These are phyloP conservation scores for Caryopteris hybrid DNA, from an alignment of 305 asterid genomes.

Conservation along the genomic window DNA sequence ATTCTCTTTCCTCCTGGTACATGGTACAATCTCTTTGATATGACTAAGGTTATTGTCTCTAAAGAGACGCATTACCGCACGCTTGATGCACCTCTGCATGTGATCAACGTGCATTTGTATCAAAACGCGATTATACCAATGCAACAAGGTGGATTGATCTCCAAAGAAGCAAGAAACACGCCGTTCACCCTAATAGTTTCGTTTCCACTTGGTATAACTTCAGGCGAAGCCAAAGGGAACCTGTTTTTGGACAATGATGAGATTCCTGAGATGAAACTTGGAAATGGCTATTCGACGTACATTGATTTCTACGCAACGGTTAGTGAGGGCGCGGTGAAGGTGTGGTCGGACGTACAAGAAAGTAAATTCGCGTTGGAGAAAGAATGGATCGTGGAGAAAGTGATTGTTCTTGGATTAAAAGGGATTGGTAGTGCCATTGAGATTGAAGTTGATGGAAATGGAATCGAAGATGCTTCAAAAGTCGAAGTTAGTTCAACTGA, in stretches of 20 bases:
- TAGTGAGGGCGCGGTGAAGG: conserved; percentile 40
- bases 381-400: conserved; percentile 71
- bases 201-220: conserved; percentile 52
- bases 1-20: conserved; percentile 68
- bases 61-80: conserved; percentile 42
- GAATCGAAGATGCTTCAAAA: conserved; percentile 32
- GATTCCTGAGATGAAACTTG: conserved; percentile 72
- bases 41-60: conserved; percentile 56
- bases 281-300: conserved; percentile 57
- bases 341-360: conserved; percentile 76
- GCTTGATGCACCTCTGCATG: conserved; percentile 62
- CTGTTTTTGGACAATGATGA: conserved; percentile 72
- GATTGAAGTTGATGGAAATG: conserved; percentile 46
- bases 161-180: conserved; percentile 71
- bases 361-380: conserved; percentile 59
- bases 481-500: conserved; percentile 34
- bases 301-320: conserved; percentile 55
- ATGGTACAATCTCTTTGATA: conserved; percentile 75
- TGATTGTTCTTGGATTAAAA: conserved; percentile 55
- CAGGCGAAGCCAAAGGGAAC: conserved; percentile 59
- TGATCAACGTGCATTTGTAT: conserved; percentile 75
- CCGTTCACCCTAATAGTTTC: conserved; percentile 62
- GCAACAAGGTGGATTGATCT: conserved; percentile 77
- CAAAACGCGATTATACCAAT: conserved; percentile 75
- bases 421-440: conserved; percentile 35